Percentiles rank a stretch among this genome's conserved stretches.
These are phyloP conservation scores for Thymus quinquecostatus DNA, from an alignment of 257 asterid genomes.

Conservation along the genomic window DNA sequence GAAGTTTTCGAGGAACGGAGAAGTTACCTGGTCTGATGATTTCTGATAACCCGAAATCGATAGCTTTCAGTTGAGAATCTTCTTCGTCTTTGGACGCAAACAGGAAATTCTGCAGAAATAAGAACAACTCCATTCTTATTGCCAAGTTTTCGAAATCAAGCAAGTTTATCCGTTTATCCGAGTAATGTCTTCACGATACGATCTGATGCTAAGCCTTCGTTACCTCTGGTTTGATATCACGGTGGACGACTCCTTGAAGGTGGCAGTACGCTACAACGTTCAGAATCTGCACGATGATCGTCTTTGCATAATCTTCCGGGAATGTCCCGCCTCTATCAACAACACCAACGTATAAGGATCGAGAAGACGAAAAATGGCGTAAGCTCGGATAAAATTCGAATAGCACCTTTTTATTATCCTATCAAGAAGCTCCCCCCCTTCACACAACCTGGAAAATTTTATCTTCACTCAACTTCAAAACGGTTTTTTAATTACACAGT, in stretches of 20 bases:
- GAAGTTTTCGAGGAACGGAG: not conserved
- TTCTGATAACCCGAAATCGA: conserved; percentile 75
- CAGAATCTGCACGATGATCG: conserved; percentile 60
- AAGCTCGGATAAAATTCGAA: not conserved
- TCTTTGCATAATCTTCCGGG: conserved; percentile 66
- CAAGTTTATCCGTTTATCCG: not conserved
- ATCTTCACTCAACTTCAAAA: conserved; percentile 3
- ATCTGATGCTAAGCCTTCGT: not conserved
- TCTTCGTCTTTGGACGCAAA: conserved; percentile 57
- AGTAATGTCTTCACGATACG: too few relatives aligned
- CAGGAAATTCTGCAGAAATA: conserved; percentile 55
- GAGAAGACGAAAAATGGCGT: not conserved
- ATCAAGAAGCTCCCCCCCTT: conserved; percentile 83
- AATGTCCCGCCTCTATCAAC: conserved; percentile 60
- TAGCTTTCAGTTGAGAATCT: conserved; percentile 56
- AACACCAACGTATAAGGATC: not conserved
- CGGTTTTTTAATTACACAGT: not conserved
- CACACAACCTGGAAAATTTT: conserved; percentile 56
- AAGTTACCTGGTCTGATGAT: conserved; percentile 61
- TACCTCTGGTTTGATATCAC: conserved; percentile 85
- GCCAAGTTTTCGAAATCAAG: not conserved
- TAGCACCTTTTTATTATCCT: conserved; percentile 67
- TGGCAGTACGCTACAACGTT: conserved; percentile 48
- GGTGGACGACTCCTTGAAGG: conserved; percentile 75
- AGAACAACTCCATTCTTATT: not conserved